Evolutionary conservation across 345 rosid species (phyloP).

Genomic region (Euphorbia pulcherrima): DNA sequence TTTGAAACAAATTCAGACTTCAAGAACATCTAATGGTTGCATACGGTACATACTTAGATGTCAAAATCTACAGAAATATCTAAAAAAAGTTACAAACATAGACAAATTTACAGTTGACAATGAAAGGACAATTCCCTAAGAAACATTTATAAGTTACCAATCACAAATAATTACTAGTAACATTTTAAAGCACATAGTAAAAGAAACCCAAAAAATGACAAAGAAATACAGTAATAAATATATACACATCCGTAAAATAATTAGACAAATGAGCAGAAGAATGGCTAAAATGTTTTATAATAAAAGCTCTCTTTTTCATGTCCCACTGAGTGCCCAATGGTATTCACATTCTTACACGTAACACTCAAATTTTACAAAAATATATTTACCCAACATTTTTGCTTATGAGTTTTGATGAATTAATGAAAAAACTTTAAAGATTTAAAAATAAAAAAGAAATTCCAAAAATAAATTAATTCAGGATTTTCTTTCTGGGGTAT

Average conservation of each 20-base stretch:
- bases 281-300: neutral
- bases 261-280: neutral
- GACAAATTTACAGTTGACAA: neutral
- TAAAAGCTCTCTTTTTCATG: neutral
- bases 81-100: neutral
- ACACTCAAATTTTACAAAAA: neutral
- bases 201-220: neutral
- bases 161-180: neutral
- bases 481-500: neutral
- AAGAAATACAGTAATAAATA: neutral
- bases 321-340: neutral
- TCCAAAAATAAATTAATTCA: conserved; percentile 14
- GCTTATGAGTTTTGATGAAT: conserved; percentile 6
- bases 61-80: neutral
- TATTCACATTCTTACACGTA: conserved; percentile 18
- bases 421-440: conserved; percentile 7
- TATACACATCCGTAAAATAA: neutral
- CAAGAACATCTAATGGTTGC: no score
- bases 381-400: conserved; percentile 15
- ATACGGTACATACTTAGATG: neutral
- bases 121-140: neutral
- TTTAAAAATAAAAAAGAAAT: neutral
- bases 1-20: no score
- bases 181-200: neutral
- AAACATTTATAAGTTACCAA: neutral